phyloP scores from a whole-genome alignment of 2,329 filamentous ascomycete genomes.

The Phoma herbarum region DNA sequence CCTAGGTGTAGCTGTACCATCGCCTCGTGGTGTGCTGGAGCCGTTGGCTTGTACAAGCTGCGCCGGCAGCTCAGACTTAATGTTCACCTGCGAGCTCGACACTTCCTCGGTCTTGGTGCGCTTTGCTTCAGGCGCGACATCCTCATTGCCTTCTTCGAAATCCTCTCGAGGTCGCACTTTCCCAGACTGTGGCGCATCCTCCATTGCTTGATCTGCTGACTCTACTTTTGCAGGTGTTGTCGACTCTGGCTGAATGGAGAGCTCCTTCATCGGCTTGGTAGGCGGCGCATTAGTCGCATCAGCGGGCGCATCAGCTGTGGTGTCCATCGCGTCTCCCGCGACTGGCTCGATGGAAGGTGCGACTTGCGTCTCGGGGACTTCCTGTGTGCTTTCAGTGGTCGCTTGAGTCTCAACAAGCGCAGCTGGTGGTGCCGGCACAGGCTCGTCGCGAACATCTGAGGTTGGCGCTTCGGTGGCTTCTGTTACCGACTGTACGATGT shows the following conservation, averaged over 20 bases:
- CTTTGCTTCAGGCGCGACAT: constrained; percentile 72
- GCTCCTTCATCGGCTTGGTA: constrained; percentile 47
- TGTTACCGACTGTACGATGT: constrained; percentile 42
- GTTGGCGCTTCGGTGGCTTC: constrained; percentile 54
- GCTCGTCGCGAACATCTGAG: constrained; percentile 48
- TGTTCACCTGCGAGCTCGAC: constrained; percentile 46
- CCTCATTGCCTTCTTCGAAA: constrained; percentile 69
- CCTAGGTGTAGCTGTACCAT: constrained; percentile 33
- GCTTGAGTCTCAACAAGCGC: constrained; percentile 18
- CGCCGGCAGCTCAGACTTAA: constrained; percentile 54
- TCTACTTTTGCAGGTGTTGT: constrained; percentile 24
- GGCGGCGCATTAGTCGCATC: constrained; percentile 32
- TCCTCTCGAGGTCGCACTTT: constrained; percentile 69
- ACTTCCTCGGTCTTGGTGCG: constrained; percentile 74
- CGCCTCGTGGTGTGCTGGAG: constrained; percentile 30
- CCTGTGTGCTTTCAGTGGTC: constrained; percentile 39
- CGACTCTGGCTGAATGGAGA: constrained; percentile 35
- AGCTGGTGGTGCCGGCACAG: constrained; percentile 28
- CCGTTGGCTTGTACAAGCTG: constrained; percentile 38
- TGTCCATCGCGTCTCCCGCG: constrained; percentile 41
- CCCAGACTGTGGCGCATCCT: constrained; percentile 51
- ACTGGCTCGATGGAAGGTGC: constrained; percentile 22
- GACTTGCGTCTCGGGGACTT: constrained; percentile 44
- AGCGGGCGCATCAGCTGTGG: constrained; percentile 29
- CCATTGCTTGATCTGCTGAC: constrained; percentile 50